Conservation (phyloP, 1,284 basidiomycete genomes). For the Boletus mariae region DNA sequence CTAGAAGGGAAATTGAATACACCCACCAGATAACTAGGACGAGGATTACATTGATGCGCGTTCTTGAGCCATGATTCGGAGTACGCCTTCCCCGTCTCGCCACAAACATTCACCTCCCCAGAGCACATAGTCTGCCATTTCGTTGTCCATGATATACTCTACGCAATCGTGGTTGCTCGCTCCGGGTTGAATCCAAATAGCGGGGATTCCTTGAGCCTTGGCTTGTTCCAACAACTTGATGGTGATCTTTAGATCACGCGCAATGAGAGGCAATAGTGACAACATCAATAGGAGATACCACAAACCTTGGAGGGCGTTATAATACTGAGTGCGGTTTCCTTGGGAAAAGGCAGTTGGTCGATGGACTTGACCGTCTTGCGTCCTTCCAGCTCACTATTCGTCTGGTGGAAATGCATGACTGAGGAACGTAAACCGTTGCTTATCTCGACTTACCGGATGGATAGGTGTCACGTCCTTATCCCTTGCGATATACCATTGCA, state of each 20-base stretch:
- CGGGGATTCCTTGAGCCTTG: constrained; percentile 57
- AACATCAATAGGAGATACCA: background rate
- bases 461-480: constrained; percentile 64
- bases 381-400: constrained; percentile 63
- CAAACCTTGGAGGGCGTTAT: constrained; percentile 69
- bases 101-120: constrained; percentile 34
- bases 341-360: constrained; percentile 56
- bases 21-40: background rate
- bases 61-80: constrained; percentile 18
- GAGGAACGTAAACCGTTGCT: constrained; percentile 32
- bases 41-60: constrained; percentile 19
- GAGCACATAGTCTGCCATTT: constrained; percentile 26
- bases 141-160: constrained; percentile 42
- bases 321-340: constrained; percentile 73
- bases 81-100: constrained; percentile 29
- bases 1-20: background rate
- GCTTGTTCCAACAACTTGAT: constrained; percentile 62
- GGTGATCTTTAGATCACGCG: constrained; percentile 50
- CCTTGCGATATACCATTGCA: constrained; percentile 72
- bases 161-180: constrained; percentile 62
- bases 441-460: constrained; percentile 44
- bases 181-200: constrained; percentile 85
- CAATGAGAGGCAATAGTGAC: background rate
- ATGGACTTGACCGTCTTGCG: constrained; percentile 51
- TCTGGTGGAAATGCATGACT: constrained; percentile 37